Evolutionary conservation across 345 rosid genomes (phyloP).

Genomic region (Eucalyptus cladocalyx): DNA sequence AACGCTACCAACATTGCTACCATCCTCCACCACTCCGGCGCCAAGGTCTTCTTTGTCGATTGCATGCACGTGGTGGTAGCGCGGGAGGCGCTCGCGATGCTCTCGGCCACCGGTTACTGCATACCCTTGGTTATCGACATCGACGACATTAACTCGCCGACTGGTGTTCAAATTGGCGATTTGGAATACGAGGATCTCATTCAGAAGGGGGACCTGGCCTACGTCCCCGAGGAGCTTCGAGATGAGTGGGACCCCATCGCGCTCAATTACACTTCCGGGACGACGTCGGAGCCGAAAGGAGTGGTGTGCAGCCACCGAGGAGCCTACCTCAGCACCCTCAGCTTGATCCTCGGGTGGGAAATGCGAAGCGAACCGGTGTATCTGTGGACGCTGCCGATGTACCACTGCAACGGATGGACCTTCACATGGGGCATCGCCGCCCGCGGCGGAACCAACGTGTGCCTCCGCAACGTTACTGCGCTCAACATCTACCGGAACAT

Average conservation of each 20-base stretch:
- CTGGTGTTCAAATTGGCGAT: slow-evolving; percentile 23
- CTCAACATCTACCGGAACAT: slow-evolving; percentile 33
- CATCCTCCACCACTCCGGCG: slow-evolving; percentile 51
- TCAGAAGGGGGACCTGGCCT: slow-evolving; percentile 14
- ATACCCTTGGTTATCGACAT: slow-evolving; percentile 27
- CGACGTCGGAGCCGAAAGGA: slow-evolving; percentile 62
- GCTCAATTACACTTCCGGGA: slow-evolving; percentile 66
- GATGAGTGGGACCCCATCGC: slow-evolving; percentile 73
- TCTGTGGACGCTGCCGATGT: slow-evolving; percentile 78
- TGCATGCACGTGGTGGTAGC: slow-evolving; percentile 22
- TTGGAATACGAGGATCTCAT: slow-evolving; percentile 49
- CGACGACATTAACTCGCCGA: slow-evolving; percentile 34
- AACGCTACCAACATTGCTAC: slow-evolving; percentile 46
- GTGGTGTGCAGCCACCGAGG: slow-evolving; percentile 74
- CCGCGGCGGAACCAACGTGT: slow-evolving; percentile 63
- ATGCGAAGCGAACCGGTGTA: slow-evolving; percentile 59
- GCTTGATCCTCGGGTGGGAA: slow-evolving; percentile 47
- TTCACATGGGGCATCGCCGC: slow-evolving; percentile 74
- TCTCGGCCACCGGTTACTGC: not conserved
- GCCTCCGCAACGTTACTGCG: slow-evolving; percentile 47
- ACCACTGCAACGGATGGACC: slow-evolving; percentile 79
- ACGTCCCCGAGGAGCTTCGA: not conserved
- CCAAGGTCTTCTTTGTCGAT: slow-evolving; percentile 52
- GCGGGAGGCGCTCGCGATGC: slow-evolving; percentile 20
- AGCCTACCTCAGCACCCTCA: slow-evolving; percentile 49